Conservation (phyloP, 1,284 basidiomycete genomes). For the Sporisorium iseilematis-ciliati region DNA sequence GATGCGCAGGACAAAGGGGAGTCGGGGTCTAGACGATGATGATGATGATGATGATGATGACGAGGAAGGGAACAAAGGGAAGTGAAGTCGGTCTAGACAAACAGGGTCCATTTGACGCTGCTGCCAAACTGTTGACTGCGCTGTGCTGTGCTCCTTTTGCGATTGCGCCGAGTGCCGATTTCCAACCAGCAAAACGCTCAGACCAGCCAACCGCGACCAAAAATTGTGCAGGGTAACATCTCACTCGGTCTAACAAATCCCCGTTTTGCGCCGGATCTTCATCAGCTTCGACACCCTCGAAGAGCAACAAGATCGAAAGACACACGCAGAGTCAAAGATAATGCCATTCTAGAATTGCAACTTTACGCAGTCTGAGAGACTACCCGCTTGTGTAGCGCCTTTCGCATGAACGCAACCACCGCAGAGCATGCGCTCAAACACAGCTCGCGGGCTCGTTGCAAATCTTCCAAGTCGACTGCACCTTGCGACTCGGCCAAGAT, state of each 20-base stretch:
- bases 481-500: constrained; percentile 45
- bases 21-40: not conserved
- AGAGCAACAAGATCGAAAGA: not conserved
- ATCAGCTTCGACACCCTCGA: not conserved
- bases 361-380: constrained; percentile 18
- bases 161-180: too few species aligned
- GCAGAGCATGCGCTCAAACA: constrained; percentile 29
- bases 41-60: not conserved
- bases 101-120: too few species aligned
- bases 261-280: not conserved
- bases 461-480: constrained; percentile 33
- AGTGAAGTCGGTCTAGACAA: not conserved
- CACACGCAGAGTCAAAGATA: not conserved
- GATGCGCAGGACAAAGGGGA: constrained; percentile 1
- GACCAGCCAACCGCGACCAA: not conserved
- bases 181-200: not conserved
- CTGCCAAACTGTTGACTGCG: too few species aligned
- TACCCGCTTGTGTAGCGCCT: constrained; percentile 19
- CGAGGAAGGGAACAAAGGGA: not conserved
- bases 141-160: too few species aligned
- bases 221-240: not conserved
- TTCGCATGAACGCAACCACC: constrained; percentile 29
- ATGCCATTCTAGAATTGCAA: not conserved
- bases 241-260: not conserved
- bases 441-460: constrained; percentile 29